Base-by-base conservation (phyloP, 306 rosid species). In the Neltuma alba region DNA sequence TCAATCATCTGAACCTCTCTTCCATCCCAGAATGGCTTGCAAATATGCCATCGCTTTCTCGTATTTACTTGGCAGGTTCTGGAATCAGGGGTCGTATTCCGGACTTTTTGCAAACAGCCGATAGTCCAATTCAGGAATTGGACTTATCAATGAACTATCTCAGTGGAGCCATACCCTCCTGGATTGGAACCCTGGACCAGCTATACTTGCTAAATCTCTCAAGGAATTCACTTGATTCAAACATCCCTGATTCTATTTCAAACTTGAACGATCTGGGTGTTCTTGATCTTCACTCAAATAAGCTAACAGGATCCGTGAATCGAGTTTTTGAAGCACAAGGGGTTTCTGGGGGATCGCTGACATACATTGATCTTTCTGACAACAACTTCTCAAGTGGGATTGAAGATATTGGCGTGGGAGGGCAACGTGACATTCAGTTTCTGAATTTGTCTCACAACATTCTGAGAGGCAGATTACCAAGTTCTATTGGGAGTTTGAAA, bases 231-330 rank as follows among this genome's bases (percentile, higher is more conserved):
- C 87, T 93, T 33, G 79, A 80, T 55, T 89, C 89, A 34, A 41
- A 68, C 69, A 89, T 93, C 30, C 94, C 94, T 2, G 79, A 79
- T 70, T 89, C 91, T 13, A 40, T 92, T 30, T 70, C 81, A 55
- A 87, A 83, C 27, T 83, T 89, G 82, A 57, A 55, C 16, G 68
- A 78, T 65, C 81, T 91, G 30, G 83, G 82, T 42, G 82, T 87
- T 65, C 89, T 91, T 79, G 91, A 93, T 85, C 94, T 91, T 79
- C 92, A 89, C 83, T 88, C 92, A 63, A 92, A 92, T 54, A 92
- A 80, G 81, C 70, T 92, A 71, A 78, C 80, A 28, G 93, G 97
- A 21, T 82, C 88, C 9, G 79, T 89, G 63, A 72, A 77, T 31
- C 54, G 23, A 52, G 80, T 85, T 64, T 86, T 90, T 68, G 72